phyloP scores from a whole-genome alignment of 1,139 yeast species.

The Candida sp. region DNA sequence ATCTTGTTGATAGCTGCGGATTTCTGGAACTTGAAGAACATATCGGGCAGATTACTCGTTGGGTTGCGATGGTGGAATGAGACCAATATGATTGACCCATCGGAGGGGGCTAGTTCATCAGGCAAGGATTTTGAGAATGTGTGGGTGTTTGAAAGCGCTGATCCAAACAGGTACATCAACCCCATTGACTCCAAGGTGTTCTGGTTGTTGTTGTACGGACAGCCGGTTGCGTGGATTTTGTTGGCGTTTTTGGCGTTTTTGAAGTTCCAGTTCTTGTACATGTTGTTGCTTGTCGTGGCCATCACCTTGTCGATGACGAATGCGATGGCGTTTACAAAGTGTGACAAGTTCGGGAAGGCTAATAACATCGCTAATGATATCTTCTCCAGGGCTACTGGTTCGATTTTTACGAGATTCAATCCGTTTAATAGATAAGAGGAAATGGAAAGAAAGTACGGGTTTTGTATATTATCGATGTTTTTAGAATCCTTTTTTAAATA shows the following conservation, averaged over 20 bases:
- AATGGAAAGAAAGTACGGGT: no score
- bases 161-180: slow-evolving; percentile 80
- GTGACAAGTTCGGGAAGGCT: slow-evolving; percentile 92
- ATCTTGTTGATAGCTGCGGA: slow-evolving; percentile 83
- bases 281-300: slow-evolving; percentile 68
- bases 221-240: slow-evolving; percentile 77
- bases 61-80: slow-evolving; percentile 98
- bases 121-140: slow-evolving; percentile 55
- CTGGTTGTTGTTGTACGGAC: slow-evolving; percentile 78
- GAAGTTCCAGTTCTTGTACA: slow-evolving; percentile 77
- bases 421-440: slow-evolving; percentile 35
- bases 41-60: slow-evolving; percentile 86
- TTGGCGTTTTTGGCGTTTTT: slow-evolving; percentile 79
- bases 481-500: slow-evolving; percentile 8
- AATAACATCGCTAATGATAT: slow-evolving; percentile 51
- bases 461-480: neutral
- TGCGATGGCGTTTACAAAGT: slow-evolving; percentile 87
- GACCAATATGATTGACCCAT: slow-evolving; percentile 40
- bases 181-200: slow-evolving; percentile 91
- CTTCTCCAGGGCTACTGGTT: slow-evolving; percentile 53
- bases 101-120: slow-evolving; percentile 32
- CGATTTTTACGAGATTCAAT: slow-evolving; percentile 52
- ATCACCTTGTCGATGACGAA: slow-evolving; percentile 76
- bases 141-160: slow-evolving; percentile 92
- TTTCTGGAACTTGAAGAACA: slow-evolving; percentile 93